phyloP scores from a whole-genome alignment of 1,284 basidiomycete genomes.

The Apiotrichum gamsii region DNA sequence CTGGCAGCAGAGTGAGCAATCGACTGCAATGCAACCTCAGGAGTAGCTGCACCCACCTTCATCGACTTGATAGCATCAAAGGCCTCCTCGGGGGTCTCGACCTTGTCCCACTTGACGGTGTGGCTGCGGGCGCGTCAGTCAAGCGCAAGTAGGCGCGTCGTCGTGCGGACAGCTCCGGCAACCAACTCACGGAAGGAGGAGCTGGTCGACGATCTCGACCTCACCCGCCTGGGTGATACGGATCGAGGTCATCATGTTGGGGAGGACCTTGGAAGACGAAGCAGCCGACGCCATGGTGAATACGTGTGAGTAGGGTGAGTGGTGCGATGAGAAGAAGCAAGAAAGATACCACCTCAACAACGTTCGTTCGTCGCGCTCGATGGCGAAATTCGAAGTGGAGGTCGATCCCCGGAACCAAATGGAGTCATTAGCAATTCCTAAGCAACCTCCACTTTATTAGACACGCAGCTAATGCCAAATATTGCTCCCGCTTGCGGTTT shows the following conservation, averaged over 20 bases:
- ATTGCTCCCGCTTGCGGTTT: no score
- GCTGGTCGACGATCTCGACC: slow-evolving; percentile 78
- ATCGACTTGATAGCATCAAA: slow-evolving; percentile 87
- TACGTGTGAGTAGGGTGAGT: neutral
- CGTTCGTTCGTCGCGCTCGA: neutral
- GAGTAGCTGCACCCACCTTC: no score
- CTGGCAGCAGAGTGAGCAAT: no score
- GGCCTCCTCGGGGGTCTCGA: slow-evolving; percentile 68
- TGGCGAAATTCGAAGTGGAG: slow-evolving; percentile 2
- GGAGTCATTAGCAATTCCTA: neutral
- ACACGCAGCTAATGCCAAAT: no score
- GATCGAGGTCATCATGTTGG: slow-evolving; percentile 57
- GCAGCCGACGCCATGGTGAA: neutral
- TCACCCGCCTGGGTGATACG: slow-evolving; percentile 54
- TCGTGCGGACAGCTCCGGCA: neutral
- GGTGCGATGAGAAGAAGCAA: neutral
- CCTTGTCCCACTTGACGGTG: slow-evolving; percentile 63
- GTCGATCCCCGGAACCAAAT: neutral
- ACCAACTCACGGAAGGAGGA: slow-evolving; percentile 60
- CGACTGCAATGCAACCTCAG: no score
- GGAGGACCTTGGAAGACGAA: slow-evolving; percentile 25
- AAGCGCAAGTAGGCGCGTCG: neutral
- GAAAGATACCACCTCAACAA: no score
- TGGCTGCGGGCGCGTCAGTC: slow-evolving; percentile 48
- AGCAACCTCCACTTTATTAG: no score